Conservation (phyloP, 176 grass and related monocot species). For the Neostapfia colusana region DNA sequence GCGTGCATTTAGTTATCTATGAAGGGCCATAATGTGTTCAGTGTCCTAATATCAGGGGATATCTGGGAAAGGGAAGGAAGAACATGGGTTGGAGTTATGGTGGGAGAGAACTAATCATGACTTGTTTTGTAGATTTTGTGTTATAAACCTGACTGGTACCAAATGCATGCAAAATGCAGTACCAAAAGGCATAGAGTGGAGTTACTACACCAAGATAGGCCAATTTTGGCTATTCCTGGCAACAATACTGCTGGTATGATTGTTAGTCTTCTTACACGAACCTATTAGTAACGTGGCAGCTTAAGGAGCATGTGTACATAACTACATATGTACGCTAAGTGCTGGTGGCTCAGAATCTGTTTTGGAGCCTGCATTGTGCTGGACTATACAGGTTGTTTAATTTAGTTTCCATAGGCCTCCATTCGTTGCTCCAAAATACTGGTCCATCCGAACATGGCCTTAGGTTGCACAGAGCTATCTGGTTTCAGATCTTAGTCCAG, state of each 20-base stretch:
- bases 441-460: background rate
- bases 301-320: background rate
- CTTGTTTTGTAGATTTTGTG: conserved; percentile 27
- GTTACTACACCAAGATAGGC: conserved; percentile 27
- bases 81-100: background rate
- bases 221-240: conserved; percentile 21
- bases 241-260: conserved; percentile 43
- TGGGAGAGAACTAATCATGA: conserved; percentile 26
- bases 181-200: conserved; percentile 54
- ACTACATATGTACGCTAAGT: background rate
- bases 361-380: conserved; percentile 14
- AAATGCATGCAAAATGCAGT: conserved; percentile 51
- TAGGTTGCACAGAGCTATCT: background rate
- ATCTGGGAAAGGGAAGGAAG: background rate
- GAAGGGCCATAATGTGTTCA: background rate
- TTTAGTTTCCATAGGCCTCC: background rate
- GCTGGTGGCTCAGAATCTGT: background rate
- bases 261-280: conserved; percentile 29
- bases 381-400: conserved; percentile 1
- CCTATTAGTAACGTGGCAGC: background rate
- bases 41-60: background rate
- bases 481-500: background rate
- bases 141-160: conserved; percentile 15
- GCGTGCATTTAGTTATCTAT: background rate
- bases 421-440: background rate